Conservation (phyloP, 2,329 filamentous ascomycete species). For the Trichophyton schoenleinii region DNA sequence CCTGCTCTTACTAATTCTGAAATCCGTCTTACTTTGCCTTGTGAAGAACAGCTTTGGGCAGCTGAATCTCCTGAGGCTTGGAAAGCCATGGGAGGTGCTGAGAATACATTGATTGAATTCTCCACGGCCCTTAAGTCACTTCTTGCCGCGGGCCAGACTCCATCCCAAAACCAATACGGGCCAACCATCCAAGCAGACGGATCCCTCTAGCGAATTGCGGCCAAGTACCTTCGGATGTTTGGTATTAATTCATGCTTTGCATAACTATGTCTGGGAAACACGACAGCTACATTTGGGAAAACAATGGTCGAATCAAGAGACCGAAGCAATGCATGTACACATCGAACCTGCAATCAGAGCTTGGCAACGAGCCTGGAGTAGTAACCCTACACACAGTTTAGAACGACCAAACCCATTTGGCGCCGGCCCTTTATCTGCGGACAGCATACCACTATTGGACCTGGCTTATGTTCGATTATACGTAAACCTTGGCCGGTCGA, state of each 20-base stretch:
- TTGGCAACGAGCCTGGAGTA: slow-evolving; percentile 87
- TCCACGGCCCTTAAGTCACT: slow-evolving; percentile 69
- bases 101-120: slow-evolving; percentile 63
- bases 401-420: slow-evolving; percentile 77
- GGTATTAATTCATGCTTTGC: slow-evolving; percentile 81
- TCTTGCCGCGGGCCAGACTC: slow-evolving; percentile 54
- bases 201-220: slow-evolving; percentile 50
- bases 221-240: slow-evolving; percentile 89
- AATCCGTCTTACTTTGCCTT: slow-evolving; percentile 76
- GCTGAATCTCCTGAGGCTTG: slow-evolving; percentile 76
- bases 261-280: slow-evolving; percentile 98
- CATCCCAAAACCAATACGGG: slow-evolving; percentile 31
- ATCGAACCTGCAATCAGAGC: slow-evolving; percentile 88
- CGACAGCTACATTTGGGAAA: slow-evolving; percentile 78
- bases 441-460: slow-evolving; percentile 81
- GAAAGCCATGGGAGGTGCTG: slow-evolving; percentile 60
- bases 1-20: slow-evolving; percentile 90
- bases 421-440: slow-evolving; percentile 68
- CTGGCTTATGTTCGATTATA: slow-evolving; percentile 85
- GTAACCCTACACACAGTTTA: slow-evolving; percentile 69
- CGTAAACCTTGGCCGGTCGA: slow-evolving; percentile 81
- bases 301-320: slow-evolving; percentile 82
- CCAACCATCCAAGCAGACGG: slow-evolving; percentile 35
- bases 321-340: slow-evolving; percentile 88
- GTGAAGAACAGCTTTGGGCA: slow-evolving; percentile 81